Evolutionary conservation across 768 basidiomycete genomes (phyloP).

Genomic region (Lactarius evosmus): DNA sequence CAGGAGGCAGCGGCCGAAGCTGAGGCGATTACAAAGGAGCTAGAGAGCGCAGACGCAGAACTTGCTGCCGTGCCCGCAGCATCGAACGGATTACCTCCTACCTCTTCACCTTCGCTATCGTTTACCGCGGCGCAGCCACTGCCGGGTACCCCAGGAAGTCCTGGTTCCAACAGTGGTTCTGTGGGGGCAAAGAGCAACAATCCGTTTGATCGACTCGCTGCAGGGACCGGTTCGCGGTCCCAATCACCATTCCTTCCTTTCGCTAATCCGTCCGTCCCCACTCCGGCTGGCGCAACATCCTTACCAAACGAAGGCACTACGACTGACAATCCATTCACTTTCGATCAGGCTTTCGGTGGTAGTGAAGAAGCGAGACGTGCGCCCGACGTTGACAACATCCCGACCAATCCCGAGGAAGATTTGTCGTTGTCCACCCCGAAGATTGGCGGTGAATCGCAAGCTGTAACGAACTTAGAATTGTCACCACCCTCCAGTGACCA

Average conservation of each 20-base stretch:
- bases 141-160: slow-evolving; percentile 60
- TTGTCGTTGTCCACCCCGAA: slow-evolving; percentile 4
- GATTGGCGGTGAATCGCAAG: neutral
- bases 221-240: slow-evolving; percentile 44
- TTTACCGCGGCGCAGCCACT: slow-evolving; percentile 72
- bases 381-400: slow-evolving; percentile 9
- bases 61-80: slow-evolving; percentile 37
- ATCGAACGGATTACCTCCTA: slow-evolving; percentile 31
- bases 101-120: slow-evolving; percentile 38
- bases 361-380: slow-evolving; percentile 19
- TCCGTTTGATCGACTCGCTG: slow-evolving; percentile 75
- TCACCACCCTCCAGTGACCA: slow-evolving; percentile 41
- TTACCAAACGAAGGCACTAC: slow-evolving; percentile 29
- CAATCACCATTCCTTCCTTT: slow-evolving; percentile 62
- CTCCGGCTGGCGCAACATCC: slow-evolving; percentile 5
- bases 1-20: slow-evolving; percentile 60
- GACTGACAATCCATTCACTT: slow-evolving; percentile 50
- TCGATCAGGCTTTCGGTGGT: slow-evolving; percentile 35
- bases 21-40: slow-evolving; percentile 51
- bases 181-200: slow-evolving; percentile 72
- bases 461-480: slow-evolving; percentile 24
- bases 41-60: slow-evolving; percentile 52
- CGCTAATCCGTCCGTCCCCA: slow-evolving; percentile 37
- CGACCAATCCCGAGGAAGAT: neutral
- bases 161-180: slow-evolving; percentile 45